Base-by-base conservation (phyloP, 495 filamentous ascomycete species). In the Aspergillus wentii region DNA sequence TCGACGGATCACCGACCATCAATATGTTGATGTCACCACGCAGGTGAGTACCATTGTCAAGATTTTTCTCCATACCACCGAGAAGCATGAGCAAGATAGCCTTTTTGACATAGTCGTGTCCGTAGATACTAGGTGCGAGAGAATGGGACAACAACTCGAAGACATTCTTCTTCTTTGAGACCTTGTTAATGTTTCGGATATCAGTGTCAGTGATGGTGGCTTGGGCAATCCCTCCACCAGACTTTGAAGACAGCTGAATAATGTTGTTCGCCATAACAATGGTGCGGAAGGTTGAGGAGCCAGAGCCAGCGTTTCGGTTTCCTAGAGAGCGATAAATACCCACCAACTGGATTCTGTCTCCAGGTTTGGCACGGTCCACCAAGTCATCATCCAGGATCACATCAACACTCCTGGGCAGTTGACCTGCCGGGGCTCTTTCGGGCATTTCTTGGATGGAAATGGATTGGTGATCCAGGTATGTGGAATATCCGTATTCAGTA, bases 361-460 rank as follows among this genome's bases (percentile, higher is more conserved):
- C 92, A 19, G 92, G 92, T 62, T 99, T 99, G 41, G 87, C 85
- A 41, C 77, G 81, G 57, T 99, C 92, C 20, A 99, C 92, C 17
- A 99, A 70, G 54, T 99, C 92, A 58, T 99, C 92, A 48, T 99
- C 92, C 46, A 97, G 64, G 40, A 99, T 88, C 14, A 99, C 90
- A 64, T 99, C 92, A n/a, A 97, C 92, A 31, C 90, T 88, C 40
- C 92, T 80, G 41, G 92, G 92, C 48, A 99, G 76, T 69, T 97
- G 92, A 31, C 92, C 92, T 36, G 92, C 91, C 18, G 92, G 92
- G 17, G 92, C 92, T 51, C 92, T 75, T 59, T 99, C 92, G 10
- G 92, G 92, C 92, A 99, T 99, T 73, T 99, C 92, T 71, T 99
- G 92, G 52, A 99, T 95, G 1, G 92, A 97, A 32, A 99, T 88